These are phyloP conservation scores for Paramyrothecium sp. DNA, from an alignment of 2,329 filamentous ascomycete genomes.

Conservation along the genomic window DNA sequence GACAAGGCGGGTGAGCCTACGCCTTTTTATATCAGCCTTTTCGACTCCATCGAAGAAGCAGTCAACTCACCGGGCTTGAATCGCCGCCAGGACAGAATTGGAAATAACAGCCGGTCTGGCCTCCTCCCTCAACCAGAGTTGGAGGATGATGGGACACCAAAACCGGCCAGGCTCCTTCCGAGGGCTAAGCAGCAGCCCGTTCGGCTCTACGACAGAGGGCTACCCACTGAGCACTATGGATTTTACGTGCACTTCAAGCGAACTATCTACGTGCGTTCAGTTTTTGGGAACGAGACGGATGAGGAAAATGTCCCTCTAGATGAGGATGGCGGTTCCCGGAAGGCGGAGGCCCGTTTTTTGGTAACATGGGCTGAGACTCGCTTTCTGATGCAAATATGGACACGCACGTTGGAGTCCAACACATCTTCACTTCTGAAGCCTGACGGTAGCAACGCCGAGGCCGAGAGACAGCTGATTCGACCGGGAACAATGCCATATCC, in stretches of 20 bases:
- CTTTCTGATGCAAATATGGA: conserved; percentile 67
- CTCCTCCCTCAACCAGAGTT: conserved; percentile 63
- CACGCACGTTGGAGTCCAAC: conserved; percentile 42
- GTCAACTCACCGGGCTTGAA: conserved; percentile 21
- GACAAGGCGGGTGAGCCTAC: conserved; percentile 82
- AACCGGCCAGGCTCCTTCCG: conserved; percentile 70
- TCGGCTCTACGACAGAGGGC: conserved; percentile 79
- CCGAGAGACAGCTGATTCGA: conserved; percentile 27
- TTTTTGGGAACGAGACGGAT: conserved; percentile 41
- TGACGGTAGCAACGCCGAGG: conserved; percentile 23
- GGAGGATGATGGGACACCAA: conserved; percentile 68
- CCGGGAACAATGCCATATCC: conserved; percentile 65
- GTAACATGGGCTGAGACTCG: conserved; percentile 61
- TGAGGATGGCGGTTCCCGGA: conserved; percentile 51
- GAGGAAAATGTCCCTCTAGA: conserved; percentile 46
- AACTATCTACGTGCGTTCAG: conserved; percentile 74
- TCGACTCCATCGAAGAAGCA: conserved; percentile 43
- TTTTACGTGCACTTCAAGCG: conserved; percentile 93
- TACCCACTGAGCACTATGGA: conserved; percentile 81
- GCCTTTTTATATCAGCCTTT: conserved; percentile 81
- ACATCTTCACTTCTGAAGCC: conserved; percentile 37
- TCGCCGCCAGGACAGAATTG: conserved; percentile 17
- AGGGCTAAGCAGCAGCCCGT: conserved; percentile 73
- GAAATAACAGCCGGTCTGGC: conserved; percentile 25
- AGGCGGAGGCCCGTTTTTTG: conserved; percentile 52